Conservation (phyloP, 371 early-diverging fungal genomes). For the Mortierella sp. region DNA sequence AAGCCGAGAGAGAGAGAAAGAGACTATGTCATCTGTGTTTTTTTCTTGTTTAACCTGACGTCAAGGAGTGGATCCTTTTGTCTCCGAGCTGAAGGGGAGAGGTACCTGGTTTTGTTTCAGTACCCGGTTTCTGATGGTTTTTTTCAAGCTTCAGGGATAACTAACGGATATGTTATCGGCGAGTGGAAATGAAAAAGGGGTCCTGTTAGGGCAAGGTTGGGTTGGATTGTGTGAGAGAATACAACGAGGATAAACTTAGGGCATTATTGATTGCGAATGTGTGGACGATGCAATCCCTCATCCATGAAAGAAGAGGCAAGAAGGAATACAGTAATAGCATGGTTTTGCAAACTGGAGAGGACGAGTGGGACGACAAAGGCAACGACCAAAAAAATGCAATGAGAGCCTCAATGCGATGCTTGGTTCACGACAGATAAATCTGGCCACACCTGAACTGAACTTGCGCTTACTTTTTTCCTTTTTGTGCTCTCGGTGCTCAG, state of each 20-base stretch:
- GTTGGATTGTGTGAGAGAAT: not conserved
- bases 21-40: not conserved
- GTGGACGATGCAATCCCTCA: not conserved
- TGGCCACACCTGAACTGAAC: no score
- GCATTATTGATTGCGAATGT: not conserved
- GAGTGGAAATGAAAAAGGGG: not conserved
- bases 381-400: not conserved
- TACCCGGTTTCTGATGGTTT: not conserved
- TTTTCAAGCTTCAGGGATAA: not conserved
- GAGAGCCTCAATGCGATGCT: not conserved
- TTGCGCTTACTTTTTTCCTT: not conserved
- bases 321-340: not conserved
- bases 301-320: not conserved
- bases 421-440: not conserved
- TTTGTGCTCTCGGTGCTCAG: not conserved
- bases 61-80: conserved; percentile 1
- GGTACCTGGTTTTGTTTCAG: not conserved
- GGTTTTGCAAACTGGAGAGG: not conserved
- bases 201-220: no score
- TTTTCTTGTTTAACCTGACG: not conserved
- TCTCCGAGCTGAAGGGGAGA: not conserved
- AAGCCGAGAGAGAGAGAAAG: no score
- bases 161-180: not conserved
- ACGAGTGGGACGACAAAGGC: not conserved
- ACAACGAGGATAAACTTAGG: no score